Evolutionary conservation across 1,284 basidiomycete species (phyloP).

Genomic region (Apiotrichum gracile): DNA sequence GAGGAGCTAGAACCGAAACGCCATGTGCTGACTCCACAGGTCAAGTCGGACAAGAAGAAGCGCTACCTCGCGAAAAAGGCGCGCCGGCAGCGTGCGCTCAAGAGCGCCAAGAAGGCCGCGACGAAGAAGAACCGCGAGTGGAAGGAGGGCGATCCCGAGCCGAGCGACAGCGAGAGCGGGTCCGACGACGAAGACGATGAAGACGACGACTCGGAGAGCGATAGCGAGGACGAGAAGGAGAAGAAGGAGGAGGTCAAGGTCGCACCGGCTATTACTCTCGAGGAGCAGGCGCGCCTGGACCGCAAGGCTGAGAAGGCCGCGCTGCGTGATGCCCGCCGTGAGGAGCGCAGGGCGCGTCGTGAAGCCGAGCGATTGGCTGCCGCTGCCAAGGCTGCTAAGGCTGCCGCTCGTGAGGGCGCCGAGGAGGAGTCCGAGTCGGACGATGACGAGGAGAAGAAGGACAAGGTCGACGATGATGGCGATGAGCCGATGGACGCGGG

Average conservation of each 20-base stretch:
- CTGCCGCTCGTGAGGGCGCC: neutral
- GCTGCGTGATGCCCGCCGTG: slow-evolving; percentile 7
- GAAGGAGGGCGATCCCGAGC: slow-evolving; percentile 17
- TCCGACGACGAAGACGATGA: slow-evolving; percentile 7
- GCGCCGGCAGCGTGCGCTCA: slow-evolving; percentile 55
- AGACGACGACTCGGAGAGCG: neutral
- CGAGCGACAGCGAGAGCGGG: neutral
- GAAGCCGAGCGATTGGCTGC: slow-evolving; percentile 7
- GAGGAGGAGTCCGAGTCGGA: slow-evolving; percentile 1
- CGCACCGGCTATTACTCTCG: neutral
- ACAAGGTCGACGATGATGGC: slow-evolving; percentile 10
- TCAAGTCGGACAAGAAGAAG: slow-evolving; percentile 53
- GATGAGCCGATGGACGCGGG: slow-evolving; percentile 3
- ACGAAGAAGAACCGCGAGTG: slow-evolving; percentile 40
- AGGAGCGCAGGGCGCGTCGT: slow-evolving; percentile 10
- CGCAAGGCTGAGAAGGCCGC: slow-evolving; percentile 12
- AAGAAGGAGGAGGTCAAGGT: neutral
- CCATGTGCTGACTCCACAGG: slow-evolving; percentile 2
- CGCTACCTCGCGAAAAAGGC: slow-evolving; percentile 63
- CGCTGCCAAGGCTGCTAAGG: neutral
- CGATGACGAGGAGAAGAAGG: slow-evolving; percentile 17
- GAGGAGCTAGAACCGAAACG: too few species aligned
- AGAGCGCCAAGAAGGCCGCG: slow-evolving; percentile 45
- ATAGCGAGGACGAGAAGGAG: slow-evolving; percentile 6
- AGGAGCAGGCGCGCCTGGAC: slow-evolving; percentile 7